A percentile compares a stretch with the other conserved stretches of the same genome.
These are phyloP conservation scores for Allantophomopsis cytisporea DNA, from an alignment of 2,329 filamentous ascomycete genomes.

Conservation along the genomic window DNA sequence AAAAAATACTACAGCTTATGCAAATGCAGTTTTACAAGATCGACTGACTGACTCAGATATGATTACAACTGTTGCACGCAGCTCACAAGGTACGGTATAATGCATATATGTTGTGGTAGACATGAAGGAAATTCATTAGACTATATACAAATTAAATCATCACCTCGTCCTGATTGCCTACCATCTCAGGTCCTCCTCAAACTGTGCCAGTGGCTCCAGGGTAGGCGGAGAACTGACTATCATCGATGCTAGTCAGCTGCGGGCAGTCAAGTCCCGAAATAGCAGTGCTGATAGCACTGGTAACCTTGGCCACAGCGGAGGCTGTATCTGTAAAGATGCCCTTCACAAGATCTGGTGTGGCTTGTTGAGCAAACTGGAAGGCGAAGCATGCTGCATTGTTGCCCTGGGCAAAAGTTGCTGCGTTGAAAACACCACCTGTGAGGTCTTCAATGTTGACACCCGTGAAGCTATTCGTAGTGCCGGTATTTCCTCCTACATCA, in stretches of 20 bases:
- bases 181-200: no score
- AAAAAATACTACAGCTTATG: no score
- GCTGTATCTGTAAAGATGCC: slow-evolving; percentile 21
- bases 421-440: slow-evolving; percentile 29
- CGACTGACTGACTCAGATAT: no score
- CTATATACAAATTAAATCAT: no score
- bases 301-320: slow-evolving; percentile 17
- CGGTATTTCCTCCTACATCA: slow-evolving; percentile 37
- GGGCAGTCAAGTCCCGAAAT: slow-evolving; percentile 9
- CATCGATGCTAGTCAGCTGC: slow-evolving; percentile 8
- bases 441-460: slow-evolving; percentile 28
- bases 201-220: slow-evolving; percentile 5
- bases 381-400: slow-evolving; percentile 32
- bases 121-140: no score
- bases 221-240: slow-evolving; percentile 9
- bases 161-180: no score
- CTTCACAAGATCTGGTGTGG: slow-evolving; percentile 26
- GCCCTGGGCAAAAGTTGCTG: slow-evolving; percentile 24
- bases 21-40: no score
- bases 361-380: slow-evolving; percentile 24
- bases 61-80: no score
- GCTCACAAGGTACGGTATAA: no score
- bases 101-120: no score
- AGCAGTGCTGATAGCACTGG: slow-evolving; percentile 14
- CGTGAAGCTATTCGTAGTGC: slow-evolving; percentile 33